Conservation (phyloP, 139 green algal species). For the Eudorina sp. region DNA sequence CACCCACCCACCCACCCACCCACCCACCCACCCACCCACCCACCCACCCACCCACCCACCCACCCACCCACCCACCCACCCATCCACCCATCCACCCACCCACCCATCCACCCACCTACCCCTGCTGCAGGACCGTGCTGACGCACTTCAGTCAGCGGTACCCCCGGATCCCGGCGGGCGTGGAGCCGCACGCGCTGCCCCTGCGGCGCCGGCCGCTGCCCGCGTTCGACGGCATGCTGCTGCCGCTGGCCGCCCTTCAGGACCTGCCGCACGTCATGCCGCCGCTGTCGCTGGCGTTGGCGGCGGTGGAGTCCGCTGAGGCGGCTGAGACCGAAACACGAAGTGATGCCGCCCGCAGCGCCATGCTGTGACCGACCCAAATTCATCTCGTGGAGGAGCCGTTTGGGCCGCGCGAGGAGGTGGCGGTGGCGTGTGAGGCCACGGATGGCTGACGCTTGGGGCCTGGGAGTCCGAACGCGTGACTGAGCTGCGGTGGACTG, state of each 20-base stretch:
- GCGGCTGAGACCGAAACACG: too few relatives aligned
- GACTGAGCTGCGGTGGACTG: too few relatives aligned
- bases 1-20: background rate
- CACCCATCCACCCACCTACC: background rate
- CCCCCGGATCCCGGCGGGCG: slow-evolving; percentile 82
- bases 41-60: too few relatives aligned
- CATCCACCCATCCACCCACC: background rate
- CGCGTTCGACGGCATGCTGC: slow-evolving; percentile 67
- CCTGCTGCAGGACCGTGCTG: slow-evolving; percentile 81
- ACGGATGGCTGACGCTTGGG: too few relatives aligned
- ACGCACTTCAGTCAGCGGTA: slow-evolving; percentile 99
- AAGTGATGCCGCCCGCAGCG: too few relatives aligned
- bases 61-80: background rate
- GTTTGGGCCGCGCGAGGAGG: too few relatives aligned
- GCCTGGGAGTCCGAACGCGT: too few relatives aligned
- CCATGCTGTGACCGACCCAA: too few relatives aligned
- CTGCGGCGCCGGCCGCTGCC: slow-evolving; percentile 14
- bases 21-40: background rate
- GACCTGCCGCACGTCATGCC: slow-evolving; percentile 55
- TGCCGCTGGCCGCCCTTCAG: slow-evolving; percentile 63
- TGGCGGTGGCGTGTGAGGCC: too few relatives aligned
- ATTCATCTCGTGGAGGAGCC: too few relatives aligned
- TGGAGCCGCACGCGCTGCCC: slow-evolving; percentile 14
- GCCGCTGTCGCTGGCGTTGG: slow-evolving; percentile 49
- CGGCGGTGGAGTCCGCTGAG: background rate